These are phyloP conservation scores for Pisolithus microcarpus DNA, from an alignment of 768 basidiomycete species.

Conservation along the genomic window DNA sequence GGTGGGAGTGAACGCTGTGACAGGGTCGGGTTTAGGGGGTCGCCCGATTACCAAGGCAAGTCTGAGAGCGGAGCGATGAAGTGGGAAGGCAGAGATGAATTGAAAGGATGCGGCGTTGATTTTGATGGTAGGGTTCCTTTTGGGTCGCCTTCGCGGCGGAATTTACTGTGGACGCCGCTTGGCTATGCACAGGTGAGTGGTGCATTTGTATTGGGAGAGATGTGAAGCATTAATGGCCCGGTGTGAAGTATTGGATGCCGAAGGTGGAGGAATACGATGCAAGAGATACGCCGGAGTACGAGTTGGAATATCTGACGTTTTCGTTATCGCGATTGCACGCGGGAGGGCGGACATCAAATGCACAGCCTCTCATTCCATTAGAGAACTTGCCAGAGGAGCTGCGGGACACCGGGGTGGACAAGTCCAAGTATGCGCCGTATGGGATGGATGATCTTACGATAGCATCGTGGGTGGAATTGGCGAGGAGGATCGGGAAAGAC, in stretches of 20 bases:
- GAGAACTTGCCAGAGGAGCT: constrained; percentile 47
- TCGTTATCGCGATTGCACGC: constrained; percentile 36
- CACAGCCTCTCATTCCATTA: constrained; percentile 48
- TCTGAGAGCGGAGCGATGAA: constrained; percentile 37
- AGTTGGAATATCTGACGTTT: constrained; percentile 77
- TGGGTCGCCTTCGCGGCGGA: constrained; percentile 62
- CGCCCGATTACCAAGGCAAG: constrained; percentile 40
- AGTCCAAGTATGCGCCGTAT: constrained; percentile 61
- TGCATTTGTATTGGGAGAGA: neutral
- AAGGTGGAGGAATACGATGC: constrained; percentile 43
- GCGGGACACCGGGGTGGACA: constrained; percentile 33
- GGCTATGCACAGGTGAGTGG: constrained; percentile 79
- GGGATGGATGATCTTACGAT: constrained; percentile 73
- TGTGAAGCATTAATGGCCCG: constrained; percentile 3
- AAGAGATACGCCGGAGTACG: constrained; percentile 49
- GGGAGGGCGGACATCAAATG: constrained; percentile 15
- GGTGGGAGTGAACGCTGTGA: constrained; percentile 5
- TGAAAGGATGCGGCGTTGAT: constrained; percentile 26
- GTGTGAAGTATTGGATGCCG: constrained; percentile 58
- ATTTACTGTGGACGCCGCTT: constrained; percentile 63
- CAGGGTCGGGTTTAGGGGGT: constrained; percentile 3
- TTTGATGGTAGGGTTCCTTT: constrained; percentile 54
- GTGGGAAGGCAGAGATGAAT: constrained; percentile 51
- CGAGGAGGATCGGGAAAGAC: constrained; percentile 48
- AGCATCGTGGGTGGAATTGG: constrained; percentile 62